Evolutionary conservation across 75 land plant species (phyloP).

Genomic region (Isoetes taiwanensis): DNA sequence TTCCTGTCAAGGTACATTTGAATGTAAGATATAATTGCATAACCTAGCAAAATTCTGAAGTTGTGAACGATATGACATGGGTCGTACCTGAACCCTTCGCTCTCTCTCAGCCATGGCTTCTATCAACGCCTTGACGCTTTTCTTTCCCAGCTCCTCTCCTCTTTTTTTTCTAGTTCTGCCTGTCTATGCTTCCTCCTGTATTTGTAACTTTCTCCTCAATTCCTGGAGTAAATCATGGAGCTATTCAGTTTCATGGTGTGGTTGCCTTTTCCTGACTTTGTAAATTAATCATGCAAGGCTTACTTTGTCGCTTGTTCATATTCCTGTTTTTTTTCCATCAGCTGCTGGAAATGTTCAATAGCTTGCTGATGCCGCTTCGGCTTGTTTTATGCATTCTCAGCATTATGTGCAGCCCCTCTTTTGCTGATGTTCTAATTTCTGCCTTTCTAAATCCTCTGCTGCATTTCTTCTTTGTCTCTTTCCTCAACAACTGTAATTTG

Average conservation of each 20-base stretch:
- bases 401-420: constrained; percentile 4
- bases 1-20: constrained; percentile 8
- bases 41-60: too few relatives aligned
- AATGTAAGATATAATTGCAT: too few relatives aligned
- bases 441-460: constrained; percentile 9
- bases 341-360: constrained; percentile 12
- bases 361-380: constrained; percentile 10
- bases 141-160: constrained; percentile 10
- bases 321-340: constrained; percentile 6
- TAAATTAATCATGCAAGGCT: too few relatives aligned
- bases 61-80: too few relatives aligned
- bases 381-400: constrained; percentile 5
- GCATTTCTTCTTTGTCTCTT: constrained; percentile 13
- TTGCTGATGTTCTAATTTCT: constrained; percentile 3
- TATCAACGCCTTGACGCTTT: constrained; percentile 8
- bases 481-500: background rate
- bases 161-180: constrained; percentile 9
- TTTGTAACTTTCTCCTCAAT: constrained; percentile 12
- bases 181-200: constrained; percentile 15
- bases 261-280: too few relatives aligned
- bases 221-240: constrained; percentile 2
- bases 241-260: background rate
- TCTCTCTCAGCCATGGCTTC: constrained; percentile 16
- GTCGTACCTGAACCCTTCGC: constrained; percentile 11
- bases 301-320: constrained; percentile 7